These are phyloP conservation scores for Wallacemonas sp. DNA, from an alignment of 208 protist genomes.

Conservation along the genomic window DNA sequence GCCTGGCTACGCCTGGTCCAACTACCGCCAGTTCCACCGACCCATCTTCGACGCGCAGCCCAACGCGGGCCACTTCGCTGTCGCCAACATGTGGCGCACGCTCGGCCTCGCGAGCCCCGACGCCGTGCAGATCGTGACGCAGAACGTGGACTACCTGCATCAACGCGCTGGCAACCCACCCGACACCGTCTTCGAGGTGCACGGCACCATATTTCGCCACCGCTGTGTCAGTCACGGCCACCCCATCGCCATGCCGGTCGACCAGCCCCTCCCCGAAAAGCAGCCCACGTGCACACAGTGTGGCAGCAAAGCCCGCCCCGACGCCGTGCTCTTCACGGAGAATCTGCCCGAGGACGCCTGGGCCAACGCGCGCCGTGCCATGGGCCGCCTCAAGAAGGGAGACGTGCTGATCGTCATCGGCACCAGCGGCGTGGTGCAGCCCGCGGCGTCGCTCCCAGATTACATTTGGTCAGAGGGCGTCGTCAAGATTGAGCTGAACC, in stretches of 20 bases:
- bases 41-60: slow-evolving; percentile 32
- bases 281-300: slow-evolving; percentile 23
- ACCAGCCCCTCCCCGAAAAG: slow-evolving; percentile 19
- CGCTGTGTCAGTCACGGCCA: slow-evolving; percentile 29
- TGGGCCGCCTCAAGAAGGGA: slow-evolving; percentile 1
- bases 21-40: slow-evolving; percentile 28
- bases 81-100: slow-evolving; percentile 23
- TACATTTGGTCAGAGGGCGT: slow-evolving; percentile 11
- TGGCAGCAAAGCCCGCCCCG: slow-evolving; percentile 25
- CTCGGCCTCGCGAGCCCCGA: neutral
- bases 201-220: slow-evolving; percentile 40
- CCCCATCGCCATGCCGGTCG: slow-evolving; percentile 18
- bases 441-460: slow-evolving; percentile 21
- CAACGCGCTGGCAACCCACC: slow-evolving; percentile 29
- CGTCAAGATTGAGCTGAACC: slow-evolving; percentile 31
- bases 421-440: slow-evolving; percentile 31
- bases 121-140: slow-evolving; percentile 37
- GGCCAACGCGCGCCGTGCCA: neutral
- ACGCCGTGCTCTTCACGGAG: slow-evolving; percentile 32
- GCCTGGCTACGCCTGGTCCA: slow-evolving; percentile 20
- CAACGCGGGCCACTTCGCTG: slow-evolving; percentile 34
- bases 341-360: slow-evolving; percentile 21
- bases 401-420: slow-evolving; percentile 30
- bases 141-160: slow-evolving; percentile 63
- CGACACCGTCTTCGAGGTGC: slow-evolving; percentile 31